Conservation (phyloP, 345 rosid genomes). For the Garcia nutans region DNA sequence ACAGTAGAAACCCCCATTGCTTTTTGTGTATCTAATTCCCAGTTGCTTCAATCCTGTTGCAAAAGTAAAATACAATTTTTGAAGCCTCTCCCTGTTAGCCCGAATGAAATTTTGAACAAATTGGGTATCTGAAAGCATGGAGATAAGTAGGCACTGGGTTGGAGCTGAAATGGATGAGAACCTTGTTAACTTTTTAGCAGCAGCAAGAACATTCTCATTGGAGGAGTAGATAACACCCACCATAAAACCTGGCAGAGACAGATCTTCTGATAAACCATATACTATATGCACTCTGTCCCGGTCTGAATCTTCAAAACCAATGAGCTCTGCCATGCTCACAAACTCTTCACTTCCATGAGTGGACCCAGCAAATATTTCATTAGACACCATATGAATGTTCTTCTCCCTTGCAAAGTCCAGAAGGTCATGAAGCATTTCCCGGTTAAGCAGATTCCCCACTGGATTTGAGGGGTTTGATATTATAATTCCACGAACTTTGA, state of each 20-base stretch:
- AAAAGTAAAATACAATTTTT: constrained; percentile 33
- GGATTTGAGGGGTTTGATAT: constrained; percentile 83
- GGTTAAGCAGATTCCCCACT: constrained; percentile 55
- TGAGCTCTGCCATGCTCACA: constrained; percentile 74
- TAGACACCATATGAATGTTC: constrained; percentile 77
- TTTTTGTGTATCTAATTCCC: constrained; percentile 57
- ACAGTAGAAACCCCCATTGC: constrained; percentile 74
- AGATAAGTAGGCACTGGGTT: constrained; percentile 54
- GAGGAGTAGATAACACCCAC: constrained; percentile 65
- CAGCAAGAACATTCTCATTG: constrained; percentile 57
- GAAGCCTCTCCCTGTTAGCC: constrained; percentile 54
- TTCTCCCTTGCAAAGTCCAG: constrained; percentile 83
- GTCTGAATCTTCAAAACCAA: constrained; percentile 57
- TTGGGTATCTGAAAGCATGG: constrained; percentile 56
- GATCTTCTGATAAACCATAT: constrained; percentile 65
- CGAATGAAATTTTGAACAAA: constrained; percentile 47
- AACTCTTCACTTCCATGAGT: constrained; percentile 59
- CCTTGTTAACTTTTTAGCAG: constrained; percentile 60
- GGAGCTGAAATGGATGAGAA: constrained; percentile 77
- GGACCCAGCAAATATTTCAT: constrained; percentile 70
- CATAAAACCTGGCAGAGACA: constrained; percentile 66
- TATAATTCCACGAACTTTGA: constrained; percentile 69
- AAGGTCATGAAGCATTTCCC: constrained; percentile 62
- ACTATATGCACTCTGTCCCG: constrained; percentile 73
- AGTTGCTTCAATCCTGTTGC: constrained; percentile 59